Percentiles rank a stretch among this genome's conserved stretches.
phyloP scores from a whole-genome alignment of 2,329 filamentous ascomycete species.

The Simplicillium aogashimaense region DNA sequence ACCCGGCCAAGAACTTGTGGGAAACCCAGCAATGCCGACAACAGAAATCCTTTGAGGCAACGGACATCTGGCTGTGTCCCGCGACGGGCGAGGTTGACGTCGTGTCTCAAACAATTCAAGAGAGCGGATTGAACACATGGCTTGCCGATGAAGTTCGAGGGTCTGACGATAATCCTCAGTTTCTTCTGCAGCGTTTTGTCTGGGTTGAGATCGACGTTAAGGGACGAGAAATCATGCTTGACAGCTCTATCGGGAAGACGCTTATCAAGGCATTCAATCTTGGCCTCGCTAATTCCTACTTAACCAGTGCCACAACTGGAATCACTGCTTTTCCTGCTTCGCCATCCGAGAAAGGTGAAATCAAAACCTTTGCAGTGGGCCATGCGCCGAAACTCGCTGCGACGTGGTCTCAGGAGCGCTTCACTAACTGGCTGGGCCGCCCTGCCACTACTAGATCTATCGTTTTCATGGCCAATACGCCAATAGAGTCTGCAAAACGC shows the following conservation, averaged over 20 bases:
- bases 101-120: too few species aligned
- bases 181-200: background rate
- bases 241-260: constrained; percentile 7
- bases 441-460: constrained; percentile 18
- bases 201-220: constrained; percentile 1
- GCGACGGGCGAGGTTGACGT: too few species aligned
- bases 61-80: too few species aligned
- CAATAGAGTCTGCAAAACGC: constrained; percentile 14
- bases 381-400: constrained; percentile 27
- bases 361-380: constrained; percentile 19
- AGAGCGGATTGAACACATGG: too few species aligned
- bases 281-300: constrained; percentile 20
- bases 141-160: too few species aligned
- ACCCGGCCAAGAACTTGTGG: too few species aligned
- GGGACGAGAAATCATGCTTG: constrained; percentile 15
- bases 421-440: constrained; percentile 1
- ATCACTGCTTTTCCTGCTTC: constrained; percentile 15
- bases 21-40: too few species aligned
- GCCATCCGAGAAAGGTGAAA: constrained; percentile 1
- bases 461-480: constrained; percentile 17
- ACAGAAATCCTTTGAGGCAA: too few species aligned
- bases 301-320: constrained; percentile 22
- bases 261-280: constrained; percentile 19
- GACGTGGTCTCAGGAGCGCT: constrained; percentile 22
- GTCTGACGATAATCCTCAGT: background rate